Evolutionary conservation across 2,329 filamentous ascomycete genomes (phyloP).

Genomic region (Magnaporthiopsis incrustans): DNA sequence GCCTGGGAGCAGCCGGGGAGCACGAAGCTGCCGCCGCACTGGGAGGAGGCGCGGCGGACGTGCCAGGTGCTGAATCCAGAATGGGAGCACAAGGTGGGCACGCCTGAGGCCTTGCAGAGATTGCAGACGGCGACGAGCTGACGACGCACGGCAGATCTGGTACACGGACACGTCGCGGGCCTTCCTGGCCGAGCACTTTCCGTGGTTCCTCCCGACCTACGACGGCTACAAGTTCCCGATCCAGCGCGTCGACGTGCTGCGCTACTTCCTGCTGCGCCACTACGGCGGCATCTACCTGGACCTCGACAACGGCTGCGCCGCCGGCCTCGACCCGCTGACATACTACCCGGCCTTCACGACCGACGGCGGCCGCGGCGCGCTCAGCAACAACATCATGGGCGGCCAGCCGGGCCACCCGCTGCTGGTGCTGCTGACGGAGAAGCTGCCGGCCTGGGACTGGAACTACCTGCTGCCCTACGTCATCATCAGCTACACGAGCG

Average conservation of each 20-base stretch:
- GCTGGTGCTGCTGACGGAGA: conserved; percentile 58
- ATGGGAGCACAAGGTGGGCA: conserved; percentile 20
- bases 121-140: not conserved
- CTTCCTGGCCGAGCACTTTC: conserved; percentile 66
- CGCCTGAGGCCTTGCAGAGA: not conserved
- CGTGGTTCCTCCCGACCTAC: conserved; percentile 70
- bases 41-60: conserved; percentile 17
- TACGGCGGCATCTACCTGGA: conserved; percentile 79
- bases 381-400: conserved; percentile 61
- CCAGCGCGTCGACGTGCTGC: conserved; percentile 68
- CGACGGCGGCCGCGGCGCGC: conserved; percentile 24
- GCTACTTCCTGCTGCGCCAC: conserved; percentile 70
- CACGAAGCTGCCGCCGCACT: conserved; percentile 17
- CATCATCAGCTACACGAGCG: conserved; percentile 67
- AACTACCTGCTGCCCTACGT: conserved; percentile 64
- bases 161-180: conserved; percentile 61
- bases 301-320: conserved; percentile 62
- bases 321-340: conserved; percentile 56
- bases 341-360: conserved; percentile 62
- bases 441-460: conserved; percentile 55
- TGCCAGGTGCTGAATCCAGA: conserved; percentile 18
- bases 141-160: conserved; percentile 55
- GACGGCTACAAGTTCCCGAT: conserved; percentile 68
- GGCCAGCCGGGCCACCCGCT: conserved; percentile 60
- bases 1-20: conserved; percentile 18